Evolutionary conservation across 805 yeast genomes (phyloP).

Genomic region (Barnettozyma californica): DNA sequence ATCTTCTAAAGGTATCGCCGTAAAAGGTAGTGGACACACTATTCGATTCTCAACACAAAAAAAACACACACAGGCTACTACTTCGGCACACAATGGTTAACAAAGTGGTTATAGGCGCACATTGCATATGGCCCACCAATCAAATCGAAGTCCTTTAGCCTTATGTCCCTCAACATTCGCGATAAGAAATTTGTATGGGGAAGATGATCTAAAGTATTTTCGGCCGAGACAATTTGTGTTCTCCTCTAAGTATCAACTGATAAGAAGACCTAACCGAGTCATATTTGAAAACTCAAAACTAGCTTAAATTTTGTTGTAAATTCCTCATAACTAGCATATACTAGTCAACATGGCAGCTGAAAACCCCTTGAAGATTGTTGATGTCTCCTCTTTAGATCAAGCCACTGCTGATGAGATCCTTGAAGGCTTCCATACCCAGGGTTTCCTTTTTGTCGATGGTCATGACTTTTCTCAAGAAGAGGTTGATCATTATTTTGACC

Average conservation of each 20-base stretch:
- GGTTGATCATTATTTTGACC: conserved; percentile 43
- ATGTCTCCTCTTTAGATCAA: conserved; percentile 40
- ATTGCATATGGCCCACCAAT: neutral
- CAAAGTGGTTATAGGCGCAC: too few species aligned
- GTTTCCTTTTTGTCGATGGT: conserved; percentile 63
- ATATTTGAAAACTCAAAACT: too few species aligned
- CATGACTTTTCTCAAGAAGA: conserved; percentile 55
- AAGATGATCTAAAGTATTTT: too few species aligned
- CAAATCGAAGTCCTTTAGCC: neutral
- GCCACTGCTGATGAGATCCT: conserved; percentile 46
- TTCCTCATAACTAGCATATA: neutral
- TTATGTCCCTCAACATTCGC: neutral
- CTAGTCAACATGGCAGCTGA: conserved; percentile 4
- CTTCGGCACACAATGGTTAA: neutral
- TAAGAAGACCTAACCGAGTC: neutral
- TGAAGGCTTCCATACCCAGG: conserved; percentile 57
- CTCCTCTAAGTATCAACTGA: too few species aligned
- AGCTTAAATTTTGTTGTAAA: too few species aligned
- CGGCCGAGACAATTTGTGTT: too few species aligned
- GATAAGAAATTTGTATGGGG: neutral
- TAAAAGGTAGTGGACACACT: too few species aligned
- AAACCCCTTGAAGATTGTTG: conserved; percentile 53
- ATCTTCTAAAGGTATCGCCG: too few species aligned
- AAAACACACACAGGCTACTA: too few species aligned
- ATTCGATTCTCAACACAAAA: too few species aligned